Conservation (phyloP, 2,329 filamentous ascomycete genomes). For the Sphaerostilbella broomeana region DNA sequence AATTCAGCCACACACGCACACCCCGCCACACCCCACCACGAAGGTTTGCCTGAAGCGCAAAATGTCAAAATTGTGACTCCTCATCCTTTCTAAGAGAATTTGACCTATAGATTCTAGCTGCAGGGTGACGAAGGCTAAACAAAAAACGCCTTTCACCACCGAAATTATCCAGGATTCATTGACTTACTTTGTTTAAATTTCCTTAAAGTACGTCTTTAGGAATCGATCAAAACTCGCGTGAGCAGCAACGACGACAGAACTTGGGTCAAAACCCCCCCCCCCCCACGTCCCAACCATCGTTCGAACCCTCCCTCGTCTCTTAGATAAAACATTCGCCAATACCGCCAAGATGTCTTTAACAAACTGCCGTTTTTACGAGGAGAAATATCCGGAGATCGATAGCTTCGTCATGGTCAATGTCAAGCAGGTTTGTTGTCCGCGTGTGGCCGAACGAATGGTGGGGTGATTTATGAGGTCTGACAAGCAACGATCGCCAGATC, state of each 20-base stretch:
- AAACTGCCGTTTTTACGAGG: conserved; percentile 95
- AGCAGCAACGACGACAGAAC: conserved; percentile 5
- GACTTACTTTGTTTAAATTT: too few species aligned
- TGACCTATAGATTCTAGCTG: too few species aligned
- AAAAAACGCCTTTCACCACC: too few species aligned
- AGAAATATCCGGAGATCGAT: conserved; percentile 92
- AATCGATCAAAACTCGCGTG: conserved; percentile 2
- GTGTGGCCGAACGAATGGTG: neutral
- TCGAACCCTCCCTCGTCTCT: conserved; percentile 10
- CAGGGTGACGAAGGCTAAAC: too few species aligned
- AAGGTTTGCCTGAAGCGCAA: conserved; percentile 30
- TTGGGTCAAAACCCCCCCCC: conserved; percentile 15
- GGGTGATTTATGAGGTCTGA: neutral
- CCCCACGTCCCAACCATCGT: conserved; percentile 25
- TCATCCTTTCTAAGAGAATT: too few species aligned
- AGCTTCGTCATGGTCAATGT: conserved; percentile 99
- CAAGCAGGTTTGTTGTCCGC: conserved; percentile 64
- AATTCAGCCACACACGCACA: conserved; percentile 21
- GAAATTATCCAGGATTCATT: too few species aligned
- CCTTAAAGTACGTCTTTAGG: too few species aligned
- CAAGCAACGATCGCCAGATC: conserved; percentile 52
- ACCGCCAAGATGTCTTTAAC: conserved; percentile 81
- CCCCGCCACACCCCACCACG: conserved; percentile 35
- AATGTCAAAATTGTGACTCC: conserved; percentile 41
- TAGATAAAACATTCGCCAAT: conserved; percentile 15